Base-by-base conservation (phyloP, 1,284 basidiomycete genomes). In the Neolentinus lepideus region DNA sequence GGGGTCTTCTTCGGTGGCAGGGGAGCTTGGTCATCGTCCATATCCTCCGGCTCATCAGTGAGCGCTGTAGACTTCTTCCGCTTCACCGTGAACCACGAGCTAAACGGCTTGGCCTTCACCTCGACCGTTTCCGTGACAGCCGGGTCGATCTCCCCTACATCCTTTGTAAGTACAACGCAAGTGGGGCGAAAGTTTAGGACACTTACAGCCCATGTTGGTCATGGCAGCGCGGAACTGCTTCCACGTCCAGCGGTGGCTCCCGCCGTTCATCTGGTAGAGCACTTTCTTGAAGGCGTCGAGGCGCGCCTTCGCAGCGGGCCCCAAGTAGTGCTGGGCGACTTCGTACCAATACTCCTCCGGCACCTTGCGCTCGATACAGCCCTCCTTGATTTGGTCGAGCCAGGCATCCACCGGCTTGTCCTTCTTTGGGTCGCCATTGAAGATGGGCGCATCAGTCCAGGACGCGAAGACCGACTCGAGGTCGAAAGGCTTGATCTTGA, bases 261-360 rank as follows among this genome's bases (percentile, higher is more conserved):
- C 84, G 8, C 85, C 86, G 57, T 90, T 79, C 62, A 90, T 80
- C 64, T 85, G 80, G 52, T 76, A 71, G 73, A 90, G 79, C 57
- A 90, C 85, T 26, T 75, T 76, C 69, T 87, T 88, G 56, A 90
- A 70, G 65, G 88, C 85, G 38, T 78, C 71, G 58, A 90, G 73
- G 57, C 86, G 81, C 43, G 72, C 72, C 66, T 73, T 80, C 16
- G 87, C 86, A 62, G 80, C 79, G 25, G 75, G 76, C 1, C 81
- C 83, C 76, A 90, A 79, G 66, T 79, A 88, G 63, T 84, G 80
- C 63, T 87, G 85, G 16, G 78, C 87, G 54, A 86, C 85, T 61
- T 85, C 86, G 71, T 88, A 80, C 87, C 87, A 89, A 68, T 78
- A 88, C 61, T 88, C 85, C 66, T 84, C 79, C 31, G 87, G 87